phyloP scores from a whole-genome alignment of 2,329 filamentous ascomycete genomes.

The Shiraia sp. region DNA sequence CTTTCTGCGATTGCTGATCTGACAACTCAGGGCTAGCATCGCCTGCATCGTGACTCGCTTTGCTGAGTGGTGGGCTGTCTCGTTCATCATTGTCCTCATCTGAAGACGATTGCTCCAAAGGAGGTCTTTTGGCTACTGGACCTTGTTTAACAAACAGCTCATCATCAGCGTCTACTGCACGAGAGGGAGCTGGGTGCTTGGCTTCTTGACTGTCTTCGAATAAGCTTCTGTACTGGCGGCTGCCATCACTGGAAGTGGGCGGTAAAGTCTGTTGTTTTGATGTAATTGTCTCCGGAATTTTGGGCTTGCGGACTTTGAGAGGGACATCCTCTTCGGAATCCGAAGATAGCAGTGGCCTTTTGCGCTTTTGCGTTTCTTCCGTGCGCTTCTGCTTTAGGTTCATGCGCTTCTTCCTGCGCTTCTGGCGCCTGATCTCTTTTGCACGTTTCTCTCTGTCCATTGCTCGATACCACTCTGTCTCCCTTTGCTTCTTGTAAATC shows the following conservation, averaged over 20 bases:
- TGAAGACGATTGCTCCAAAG: constrained; percentile 24
- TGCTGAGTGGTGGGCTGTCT: constrained; percentile 3
- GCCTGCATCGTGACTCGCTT: constrained; percentile 1
- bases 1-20: neutral
- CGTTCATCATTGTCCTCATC: constrained; percentile 5
- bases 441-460: constrained; percentile 1
- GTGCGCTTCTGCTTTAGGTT: constrained; percentile 15
- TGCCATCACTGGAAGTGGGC: neutral
- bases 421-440: constrained; percentile 11
- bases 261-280: neutral
- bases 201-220: constrained; percentile 10
- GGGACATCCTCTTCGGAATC: constrained; percentile 18
- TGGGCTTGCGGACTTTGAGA: constrained; percentile 1
- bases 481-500: constrained; percentile 13
- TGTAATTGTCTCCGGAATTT: neutral
- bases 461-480: constrained; percentile 11
- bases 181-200: neutral
- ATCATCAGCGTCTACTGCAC: neutral
- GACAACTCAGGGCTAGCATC: neutral
- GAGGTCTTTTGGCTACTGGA: constrained; percentile 10
- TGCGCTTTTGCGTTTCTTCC: constrained; percentile 6
- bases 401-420: constrained; percentile 22
- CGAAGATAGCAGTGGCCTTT: constrained; percentile 1
- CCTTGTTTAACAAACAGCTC: constrained; percentile 1
- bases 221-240: constrained; percentile 4